Evolutionary conservation across 768 basidiomycete species (phyloP), one percentile per base, ranked within the genome.

Genomic region (Scleroderma bovista): DNA sequence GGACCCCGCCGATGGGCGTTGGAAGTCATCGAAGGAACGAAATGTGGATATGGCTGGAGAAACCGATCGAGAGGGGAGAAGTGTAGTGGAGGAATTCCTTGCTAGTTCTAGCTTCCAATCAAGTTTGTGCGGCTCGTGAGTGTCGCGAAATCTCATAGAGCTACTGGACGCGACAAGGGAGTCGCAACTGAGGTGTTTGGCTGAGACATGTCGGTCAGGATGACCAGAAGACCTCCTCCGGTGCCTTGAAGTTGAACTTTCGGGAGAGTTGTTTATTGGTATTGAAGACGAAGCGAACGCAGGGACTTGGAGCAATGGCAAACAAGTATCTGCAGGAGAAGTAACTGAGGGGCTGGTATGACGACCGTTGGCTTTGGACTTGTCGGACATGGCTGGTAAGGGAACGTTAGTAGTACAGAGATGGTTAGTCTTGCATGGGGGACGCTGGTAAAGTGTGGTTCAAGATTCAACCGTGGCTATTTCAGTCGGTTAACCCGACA

Each of bases 21-120:
- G 32, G 26, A 34, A 34, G 55, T 61, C 50, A 10, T 38, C 33
- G 32, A 37, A 48, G 26, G 49, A 32, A 22, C 16, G 29, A 22
- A 38, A 26, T 8, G 36, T 38, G 16, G 43, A 46, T 7, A 33
- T 38, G 16, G 47, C 46, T 44, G 51, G 41, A 34, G 58, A 53
- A 24, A 48, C 38, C 7, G 32, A 44, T 40, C 45, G 52, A 17
- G 63, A 66, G 51, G 24, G 13, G 16, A 57, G 46, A 15, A 56
- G 51, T 3, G 59, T 60, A 46, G 53, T 19, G n/a, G 60, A 66
- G 19, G 64, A 64, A 12, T 50, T 40, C 23, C 38, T 59, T 29
- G 15, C 36, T 40, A 46, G 52, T 9, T 64, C 63, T n/a, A 56
- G 34, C 45, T 59, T 46, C 49, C 47, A 52, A 33, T 54, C 53